Evolutionary conservation across 2,329 filamentous ascomycete species (phyloP).

Genomic region (Curvularia spicifera): DNA sequence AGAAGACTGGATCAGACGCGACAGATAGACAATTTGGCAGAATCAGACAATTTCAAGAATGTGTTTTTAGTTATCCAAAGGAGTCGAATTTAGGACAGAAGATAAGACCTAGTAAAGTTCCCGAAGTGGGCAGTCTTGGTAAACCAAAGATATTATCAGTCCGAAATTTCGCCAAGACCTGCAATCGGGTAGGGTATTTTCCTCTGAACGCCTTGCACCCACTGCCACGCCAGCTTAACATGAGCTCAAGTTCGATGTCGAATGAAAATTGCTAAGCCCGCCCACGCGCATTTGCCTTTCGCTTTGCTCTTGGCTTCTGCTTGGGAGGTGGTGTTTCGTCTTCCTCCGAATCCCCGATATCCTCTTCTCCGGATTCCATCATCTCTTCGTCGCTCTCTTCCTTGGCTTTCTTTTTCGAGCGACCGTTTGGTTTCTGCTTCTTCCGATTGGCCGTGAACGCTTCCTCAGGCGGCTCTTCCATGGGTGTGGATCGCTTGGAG

Average conservation of each 20-base stretch:
- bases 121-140: neutral
- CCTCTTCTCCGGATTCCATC: constrained; percentile 34
- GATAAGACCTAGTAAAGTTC: neutral
- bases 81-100: neutral
- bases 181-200: constrained; percentile 10
- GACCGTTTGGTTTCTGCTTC: constrained; percentile 32
- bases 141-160: neutral
- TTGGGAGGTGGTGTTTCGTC: constrained; percentile 27
- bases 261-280: constrained; percentile 22
- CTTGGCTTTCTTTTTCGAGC: constrained; percentile 29
- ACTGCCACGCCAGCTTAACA: neutral
- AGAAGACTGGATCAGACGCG: no score
- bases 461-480: constrained; percentile 68
- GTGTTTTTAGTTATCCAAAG: neutral
- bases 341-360: constrained; percentile 35
- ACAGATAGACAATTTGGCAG: neutral
- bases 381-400: constrained; percentile 30
- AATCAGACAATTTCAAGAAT: neutral
- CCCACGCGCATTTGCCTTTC: constrained; percentile 24
- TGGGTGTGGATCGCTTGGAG: constrained; percentile 54
- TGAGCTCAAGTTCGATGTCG: neutral
- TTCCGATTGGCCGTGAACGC: constrained; percentile 56
- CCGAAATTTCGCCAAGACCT: neutral
- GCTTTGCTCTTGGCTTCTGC: constrained; percentile 30
- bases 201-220: constrained; percentile 11